These are phyloP conservation scores for Scortechinia acanthostroma DNA, from an alignment of 2,329 filamentous ascomycete species.

Conservation along the genomic window DNA sequence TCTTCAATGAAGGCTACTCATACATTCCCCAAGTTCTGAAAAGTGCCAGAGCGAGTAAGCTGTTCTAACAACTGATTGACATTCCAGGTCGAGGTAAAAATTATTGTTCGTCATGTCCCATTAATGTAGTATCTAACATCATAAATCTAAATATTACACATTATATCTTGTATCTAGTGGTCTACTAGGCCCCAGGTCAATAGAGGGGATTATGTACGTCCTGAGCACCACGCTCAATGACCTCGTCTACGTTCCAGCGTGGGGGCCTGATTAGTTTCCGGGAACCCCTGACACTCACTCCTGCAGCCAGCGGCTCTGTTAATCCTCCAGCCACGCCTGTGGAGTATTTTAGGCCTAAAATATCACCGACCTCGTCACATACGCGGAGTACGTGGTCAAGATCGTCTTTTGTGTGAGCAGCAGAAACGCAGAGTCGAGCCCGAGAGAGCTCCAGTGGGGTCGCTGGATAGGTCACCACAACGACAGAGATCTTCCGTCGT, in stretches of 20 bases:
- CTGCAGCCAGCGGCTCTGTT: conserved; percentile 50
- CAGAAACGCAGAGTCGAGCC: conserved; percentile 89
- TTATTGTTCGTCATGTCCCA: no score
- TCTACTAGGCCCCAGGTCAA: no score
- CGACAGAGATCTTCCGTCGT: conserved; percentile 91
- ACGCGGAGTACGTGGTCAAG: conserved; percentile 81
- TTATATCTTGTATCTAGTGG: no score
- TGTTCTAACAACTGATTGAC: no score
- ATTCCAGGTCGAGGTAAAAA: no score
- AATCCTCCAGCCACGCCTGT: conserved; percentile 87
- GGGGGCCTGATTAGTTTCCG: conserved; percentile 50
- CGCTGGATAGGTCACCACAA: conserved; percentile 93
- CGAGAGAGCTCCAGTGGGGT: conserved; percentile 92
- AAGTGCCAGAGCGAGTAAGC: no score
- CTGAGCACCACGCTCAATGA: conserved; percentile 62
- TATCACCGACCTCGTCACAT: conserved; percentile 86
- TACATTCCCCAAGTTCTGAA: no score
- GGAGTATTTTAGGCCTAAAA: conserved; percentile 94
- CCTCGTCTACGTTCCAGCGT: conserved; percentile 65
- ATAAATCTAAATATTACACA: no score
- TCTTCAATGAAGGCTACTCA: no score
- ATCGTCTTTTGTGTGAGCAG: conserved; percentile 97
- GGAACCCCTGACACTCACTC: conserved; percentile 66
- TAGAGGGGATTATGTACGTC: conserved; percentile 59
- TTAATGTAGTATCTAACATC: no score